Conservation (phyloP, 208 protist genomes). For the Acanthamoeba royreba region DNA sequence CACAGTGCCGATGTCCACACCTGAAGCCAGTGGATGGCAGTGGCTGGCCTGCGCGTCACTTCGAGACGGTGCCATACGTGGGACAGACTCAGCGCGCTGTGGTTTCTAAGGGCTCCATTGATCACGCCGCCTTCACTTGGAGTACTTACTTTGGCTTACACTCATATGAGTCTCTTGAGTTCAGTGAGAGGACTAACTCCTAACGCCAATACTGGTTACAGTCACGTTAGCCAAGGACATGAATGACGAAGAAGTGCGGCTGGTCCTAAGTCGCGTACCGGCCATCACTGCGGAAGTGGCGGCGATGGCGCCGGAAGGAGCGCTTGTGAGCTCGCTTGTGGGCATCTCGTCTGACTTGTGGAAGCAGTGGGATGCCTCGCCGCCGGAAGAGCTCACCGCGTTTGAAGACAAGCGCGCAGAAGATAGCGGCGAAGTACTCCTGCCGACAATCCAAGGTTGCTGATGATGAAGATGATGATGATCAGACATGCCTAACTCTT, state of each 20-base stretch:
- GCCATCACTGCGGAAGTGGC: not conserved
- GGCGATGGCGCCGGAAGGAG: not conserved
- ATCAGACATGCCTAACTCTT: not conserved
- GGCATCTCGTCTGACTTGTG: not conserved
- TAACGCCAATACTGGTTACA: no score
- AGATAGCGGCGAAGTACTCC: not conserved
- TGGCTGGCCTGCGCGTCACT: not conserved
- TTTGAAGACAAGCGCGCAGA: not conserved
- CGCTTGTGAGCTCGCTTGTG: not conserved
- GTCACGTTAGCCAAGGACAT: not conserved
- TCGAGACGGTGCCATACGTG: constrained; percentile 12
- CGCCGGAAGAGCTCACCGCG: constrained; percentile 14
- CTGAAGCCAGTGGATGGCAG: not conserved
- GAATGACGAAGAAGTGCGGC: not conserved
- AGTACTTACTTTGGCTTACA: not conserved
- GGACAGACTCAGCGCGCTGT: not conserved
- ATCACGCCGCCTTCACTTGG: not conserved
- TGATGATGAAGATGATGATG: not conserved
- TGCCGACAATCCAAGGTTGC: not conserved
- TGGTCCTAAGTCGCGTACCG: not conserved
- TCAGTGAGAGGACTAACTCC: no score
- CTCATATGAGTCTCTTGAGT: not conserved
- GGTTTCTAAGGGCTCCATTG: not conserved
- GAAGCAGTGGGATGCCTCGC: not conserved
- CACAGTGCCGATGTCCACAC: not conserved